Conservation (phyloP, 352 stramenopile genomes). For the Phytophthora sojae region DNA sequence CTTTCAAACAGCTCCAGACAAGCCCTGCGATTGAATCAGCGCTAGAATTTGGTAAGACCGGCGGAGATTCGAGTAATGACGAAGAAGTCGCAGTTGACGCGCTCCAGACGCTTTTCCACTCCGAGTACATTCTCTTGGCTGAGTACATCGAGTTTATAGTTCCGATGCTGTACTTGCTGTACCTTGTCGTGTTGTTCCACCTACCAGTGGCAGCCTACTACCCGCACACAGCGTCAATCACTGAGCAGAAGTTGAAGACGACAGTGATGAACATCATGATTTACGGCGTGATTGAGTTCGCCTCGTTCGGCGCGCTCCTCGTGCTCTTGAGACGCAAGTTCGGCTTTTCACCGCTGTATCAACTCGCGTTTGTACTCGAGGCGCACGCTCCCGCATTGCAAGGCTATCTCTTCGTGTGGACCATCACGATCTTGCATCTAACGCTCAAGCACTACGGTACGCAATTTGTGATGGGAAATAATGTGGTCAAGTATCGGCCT, state of each 20-base stretch:
- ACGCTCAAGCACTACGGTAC: conserved; percentile 37
- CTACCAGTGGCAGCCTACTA: conserved; percentile 36
- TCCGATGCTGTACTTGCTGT: conserved; percentile 27
- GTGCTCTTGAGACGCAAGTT: conserved; percentile 17
- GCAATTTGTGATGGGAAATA: background rate
- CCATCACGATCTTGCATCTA: conserved; percentile 33
- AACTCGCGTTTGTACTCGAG: conserved; percentile 48
- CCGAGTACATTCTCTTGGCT: conserved; percentile 30
- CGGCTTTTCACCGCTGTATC: conserved; percentile 28
- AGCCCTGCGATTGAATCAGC: background rate
- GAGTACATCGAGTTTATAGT: conserved; percentile 41
- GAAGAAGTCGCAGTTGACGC: background rate
- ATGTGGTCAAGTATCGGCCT: too few relatives aligned
- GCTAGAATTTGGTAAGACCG: background rate
- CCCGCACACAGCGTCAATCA: conserved; percentile 18
- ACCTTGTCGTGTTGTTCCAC: conserved; percentile 19
- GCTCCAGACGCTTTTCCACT: conserved; percentile 31
- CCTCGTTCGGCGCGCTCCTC: conserved; percentile 10
- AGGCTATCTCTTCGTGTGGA: conserved; percentile 29
- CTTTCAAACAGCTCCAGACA: background rate
- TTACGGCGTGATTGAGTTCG: conserved; percentile 23
- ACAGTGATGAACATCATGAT: conserved; percentile 8
- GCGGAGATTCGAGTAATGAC: too few relatives aligned
- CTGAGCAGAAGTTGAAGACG: background rate
- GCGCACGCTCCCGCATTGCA: conserved; percentile 26